Evolutionary conservation across 2,329 filamentous ascomycete genomes (phyloP).

Genomic region (Xylariomycetidae sp.): DNA sequence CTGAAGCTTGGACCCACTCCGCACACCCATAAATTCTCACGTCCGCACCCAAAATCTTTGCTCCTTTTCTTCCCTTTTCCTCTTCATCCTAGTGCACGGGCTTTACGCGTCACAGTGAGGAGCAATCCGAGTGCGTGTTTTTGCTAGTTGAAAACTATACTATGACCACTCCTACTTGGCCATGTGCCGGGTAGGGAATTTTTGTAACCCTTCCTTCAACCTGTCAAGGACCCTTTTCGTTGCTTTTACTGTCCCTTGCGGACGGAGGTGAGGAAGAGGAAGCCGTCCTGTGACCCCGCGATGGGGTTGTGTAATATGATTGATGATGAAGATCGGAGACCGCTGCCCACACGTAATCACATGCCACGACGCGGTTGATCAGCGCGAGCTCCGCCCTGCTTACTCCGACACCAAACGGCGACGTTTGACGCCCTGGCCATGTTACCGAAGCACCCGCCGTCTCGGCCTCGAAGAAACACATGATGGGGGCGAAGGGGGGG

Average conservation of each 20-base stretch:
- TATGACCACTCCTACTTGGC: slow-evolving; percentile 70
- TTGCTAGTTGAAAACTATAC: slow-evolving; percentile 88
- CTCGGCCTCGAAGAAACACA: too few species aligned
- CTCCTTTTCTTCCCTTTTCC: slow-evolving; percentile 23
- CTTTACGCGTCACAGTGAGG: slow-evolving; percentile 81
- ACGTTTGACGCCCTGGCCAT: too few species aligned
- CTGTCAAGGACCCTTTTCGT: slow-evolving; percentile 40
- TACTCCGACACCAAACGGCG: too few species aligned
- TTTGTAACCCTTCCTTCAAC: slow-evolving; percentile 51
- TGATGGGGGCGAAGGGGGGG: too few species aligned
- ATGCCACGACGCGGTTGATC: too few species aligned
- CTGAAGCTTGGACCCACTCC: too few species aligned
- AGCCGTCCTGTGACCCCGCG: too few species aligned
- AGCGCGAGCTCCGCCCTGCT: too few species aligned
- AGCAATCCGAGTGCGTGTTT: slow-evolving; percentile 82
- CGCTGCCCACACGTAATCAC: too few species aligned
- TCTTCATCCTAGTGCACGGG: slow-evolving; percentile 62
- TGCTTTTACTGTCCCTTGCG: slow-evolving; percentile 38
- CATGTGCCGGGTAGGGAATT: slow-evolving; percentile 70
- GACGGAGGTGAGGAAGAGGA: slow-evolving; percentile 48
- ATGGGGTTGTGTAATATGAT: too few species aligned
- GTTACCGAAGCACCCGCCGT: too few species aligned
- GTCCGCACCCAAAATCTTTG: slow-evolving; percentile 1
- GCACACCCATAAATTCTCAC: not conserved
- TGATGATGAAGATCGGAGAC: too few species aligned